Conservation (phyloP, 305 asterid genomes). For the Fraxinus baroniana region DNA sequence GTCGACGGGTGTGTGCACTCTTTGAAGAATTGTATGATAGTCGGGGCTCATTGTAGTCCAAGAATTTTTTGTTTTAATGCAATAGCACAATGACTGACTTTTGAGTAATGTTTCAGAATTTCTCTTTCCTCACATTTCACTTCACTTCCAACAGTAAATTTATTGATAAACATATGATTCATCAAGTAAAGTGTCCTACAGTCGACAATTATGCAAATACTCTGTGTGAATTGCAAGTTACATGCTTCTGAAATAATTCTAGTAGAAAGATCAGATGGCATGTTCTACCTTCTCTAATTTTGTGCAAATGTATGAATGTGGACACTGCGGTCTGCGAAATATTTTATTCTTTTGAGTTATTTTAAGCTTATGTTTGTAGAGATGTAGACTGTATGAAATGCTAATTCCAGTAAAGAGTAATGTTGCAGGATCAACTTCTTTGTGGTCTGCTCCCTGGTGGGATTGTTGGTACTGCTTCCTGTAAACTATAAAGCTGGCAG, state of each 20-base stretch:
- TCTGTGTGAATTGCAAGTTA: neutral
- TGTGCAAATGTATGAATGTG: neutral
- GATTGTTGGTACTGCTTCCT: slow-evolving; percentile 67
- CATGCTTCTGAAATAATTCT: neutral
- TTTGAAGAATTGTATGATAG: neutral
- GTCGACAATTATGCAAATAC: neutral
- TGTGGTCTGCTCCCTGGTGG: slow-evolving; percentile 65
- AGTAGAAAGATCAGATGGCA: neutral
- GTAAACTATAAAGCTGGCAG: slow-evolving; percentile 61
- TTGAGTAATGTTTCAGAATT: neutral
- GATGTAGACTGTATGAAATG: neutral
- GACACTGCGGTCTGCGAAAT: neutral
- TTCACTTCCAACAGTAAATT: neutral
- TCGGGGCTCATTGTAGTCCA: neutral
- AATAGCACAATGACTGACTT: neutral
- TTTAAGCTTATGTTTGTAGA: neutral
- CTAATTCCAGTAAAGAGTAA: slow-evolving; percentile 19
- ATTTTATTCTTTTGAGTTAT: neutral
- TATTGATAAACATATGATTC: neutral
- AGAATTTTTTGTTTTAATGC: neutral
- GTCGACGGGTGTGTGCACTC: neutral
- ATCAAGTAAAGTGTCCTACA: neutral
- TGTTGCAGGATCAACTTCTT: slow-evolving; percentile 82
- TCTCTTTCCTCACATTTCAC: neutral
- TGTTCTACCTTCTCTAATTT: neutral